Conservation (phyloP, 129 eudicot species). For the Escallonia rubra region DNA sequence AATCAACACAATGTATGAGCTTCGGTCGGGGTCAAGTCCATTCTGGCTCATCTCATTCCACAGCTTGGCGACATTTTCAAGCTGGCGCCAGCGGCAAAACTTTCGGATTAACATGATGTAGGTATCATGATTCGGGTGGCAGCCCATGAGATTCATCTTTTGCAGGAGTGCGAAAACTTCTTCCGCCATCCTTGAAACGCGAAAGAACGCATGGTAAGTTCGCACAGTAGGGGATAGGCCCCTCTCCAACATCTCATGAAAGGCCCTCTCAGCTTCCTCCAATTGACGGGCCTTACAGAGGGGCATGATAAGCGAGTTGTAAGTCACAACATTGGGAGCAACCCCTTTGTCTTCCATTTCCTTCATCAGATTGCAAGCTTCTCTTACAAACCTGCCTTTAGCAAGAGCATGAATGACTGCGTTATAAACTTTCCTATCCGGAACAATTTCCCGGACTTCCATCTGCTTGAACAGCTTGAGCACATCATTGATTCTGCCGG, state of each 20-base stretch:
- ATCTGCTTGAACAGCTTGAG: slow-evolving; percentile 54
- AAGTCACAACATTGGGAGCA: slow-evolving; percentile 53
- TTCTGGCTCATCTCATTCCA: slow-evolving; percentile 67
- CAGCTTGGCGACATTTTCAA: slow-evolving; percentile 54
- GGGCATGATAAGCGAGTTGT: slow-evolving; percentile 76
- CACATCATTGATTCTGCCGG: slow-evolving; percentile 39
- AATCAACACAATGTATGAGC: slow-evolving; percentile 63
- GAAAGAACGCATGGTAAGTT: slow-evolving; percentile 81
- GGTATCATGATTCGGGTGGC: slow-evolving; percentile 64
- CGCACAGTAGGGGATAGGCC: slow-evolving; percentile 55
- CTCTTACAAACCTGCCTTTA: slow-evolving; percentile 49
- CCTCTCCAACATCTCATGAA: slow-evolving; percentile 62
- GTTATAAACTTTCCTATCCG: slow-evolving; percentile 76
- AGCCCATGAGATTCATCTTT: slow-evolving; percentile 52
- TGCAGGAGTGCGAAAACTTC: slow-evolving; percentile 58
- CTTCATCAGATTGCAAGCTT: slow-evolving; percentile 53
- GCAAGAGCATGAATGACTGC: slow-evolving; percentile 78
- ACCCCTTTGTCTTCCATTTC: slow-evolving; percentile 67
- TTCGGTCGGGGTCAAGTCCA: slow-evolving; percentile 74
- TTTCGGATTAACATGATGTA: slow-evolving; percentile 73
- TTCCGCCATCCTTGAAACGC: slow-evolving; percentile 43
- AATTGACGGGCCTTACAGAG: slow-evolving; percentile 44
- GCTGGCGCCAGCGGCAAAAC: slow-evolving; percentile 69
- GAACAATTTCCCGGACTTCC: slow-evolving; percentile 40
- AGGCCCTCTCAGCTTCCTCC: slow-evolving; percentile 41